phyloP scores from a whole-genome alignment of 495 filamentous ascomycete species.

The Neurospora sp. region DNA sequence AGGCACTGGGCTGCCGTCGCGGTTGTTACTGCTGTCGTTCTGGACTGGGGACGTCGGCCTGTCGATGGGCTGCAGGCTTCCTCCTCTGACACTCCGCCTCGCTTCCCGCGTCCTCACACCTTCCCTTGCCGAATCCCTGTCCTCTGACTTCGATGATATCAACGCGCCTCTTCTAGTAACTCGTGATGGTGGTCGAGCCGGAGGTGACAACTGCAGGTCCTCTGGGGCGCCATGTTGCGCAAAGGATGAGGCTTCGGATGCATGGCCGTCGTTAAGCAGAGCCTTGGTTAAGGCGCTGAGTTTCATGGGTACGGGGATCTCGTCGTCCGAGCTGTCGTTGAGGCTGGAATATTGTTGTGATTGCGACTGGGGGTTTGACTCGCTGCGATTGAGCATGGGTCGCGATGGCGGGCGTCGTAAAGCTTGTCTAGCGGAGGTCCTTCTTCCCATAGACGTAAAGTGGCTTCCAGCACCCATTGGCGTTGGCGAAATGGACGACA shows the following conservation, averaged over 20 bases:
- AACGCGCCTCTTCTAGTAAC: slow-evolving; percentile 36
- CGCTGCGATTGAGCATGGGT: slow-evolving; percentile 23
- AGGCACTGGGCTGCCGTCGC: slow-evolving; percentile 28
- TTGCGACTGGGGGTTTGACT: slow-evolving; percentile 23
- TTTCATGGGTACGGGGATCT: slow-evolving; percentile 59
- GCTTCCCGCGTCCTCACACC: slow-evolving; percentile 16
- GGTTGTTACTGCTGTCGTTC: slow-evolving; percentile 10
- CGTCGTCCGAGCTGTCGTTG: slow-evolving; percentile 67
- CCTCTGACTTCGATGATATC: slow-evolving; percentile 16
- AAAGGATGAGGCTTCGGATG: slow-evolving; percentile 4
- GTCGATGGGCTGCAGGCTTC: slow-evolving; percentile 26
- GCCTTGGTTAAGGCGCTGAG: slow-evolving; percentile 73
- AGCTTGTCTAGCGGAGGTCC: slow-evolving; percentile 33
- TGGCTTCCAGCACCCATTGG: slow-evolving; percentile 24
- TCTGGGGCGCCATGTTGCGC: slow-evolving; percentile 22
- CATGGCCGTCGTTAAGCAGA: slow-evolving; percentile 54
- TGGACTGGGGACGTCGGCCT: slow-evolving; percentile 25
- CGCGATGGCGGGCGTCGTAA: slow-evolving; percentile 26
- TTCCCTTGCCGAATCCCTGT: not conserved
- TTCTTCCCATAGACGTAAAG: slow-evolving; percentile 25
- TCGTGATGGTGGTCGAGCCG: slow-evolving; percentile 40
- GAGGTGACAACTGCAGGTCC: slow-evolving; percentile 45
- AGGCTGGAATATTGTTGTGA: slow-evolving; percentile 19
- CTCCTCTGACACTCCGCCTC: slow-evolving; percentile 27
- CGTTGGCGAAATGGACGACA: slow-evolving; percentile 29